phyloP scores from a whole-genome alignment of 192 early-diverging fungal species.

The Cetraspora pellucida region DNA sequence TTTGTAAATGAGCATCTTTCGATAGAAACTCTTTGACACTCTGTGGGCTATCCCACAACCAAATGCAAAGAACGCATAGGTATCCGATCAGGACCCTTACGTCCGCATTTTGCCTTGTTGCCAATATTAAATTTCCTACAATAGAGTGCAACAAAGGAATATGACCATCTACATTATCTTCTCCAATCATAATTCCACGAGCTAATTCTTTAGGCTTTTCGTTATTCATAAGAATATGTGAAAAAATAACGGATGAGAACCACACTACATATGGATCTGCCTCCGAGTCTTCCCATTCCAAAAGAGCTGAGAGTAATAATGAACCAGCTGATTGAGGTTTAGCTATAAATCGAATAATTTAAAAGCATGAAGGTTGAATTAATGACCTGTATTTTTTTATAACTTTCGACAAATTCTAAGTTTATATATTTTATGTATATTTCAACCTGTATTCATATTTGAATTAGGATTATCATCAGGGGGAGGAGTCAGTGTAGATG shows the following conservation, averaged over 20 bases:
- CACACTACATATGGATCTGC: slow-evolving; percentile 85
- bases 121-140: slow-evolving; percentile 70
- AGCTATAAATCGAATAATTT: slow-evolving; percentile 42
- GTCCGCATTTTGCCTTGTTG: slow-evolving; percentile 66
- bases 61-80: slow-evolving; percentile 77
- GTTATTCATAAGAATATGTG: slow-evolving; percentile 78
- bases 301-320: slow-evolving; percentile 76
- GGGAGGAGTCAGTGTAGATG: slow-evolving; percentile 81
- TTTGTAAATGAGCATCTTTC: slow-evolving; percentile 88
- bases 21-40: slow-evolving; percentile 83
- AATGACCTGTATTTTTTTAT: no score
- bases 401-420: neutral
- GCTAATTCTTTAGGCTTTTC: slow-evolving; percentile 76
- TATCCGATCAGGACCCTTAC: slow-evolving; percentile 76
- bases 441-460: slow-evolving; percentile 14
- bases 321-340: slow-evolving; percentile 86
- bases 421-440: neutral
- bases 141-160: slow-evolving; percentile 89
- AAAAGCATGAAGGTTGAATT: neutral
- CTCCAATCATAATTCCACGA: slow-evolving; percentile 68
- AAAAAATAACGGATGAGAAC: slow-evolving; percentile 86
- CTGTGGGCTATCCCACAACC: slow-evolving; percentile 82
- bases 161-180: slow-evolving; percentile 63
- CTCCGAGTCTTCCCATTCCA: slow-evolving; percentile 70
- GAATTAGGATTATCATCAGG: slow-evolving; percentile 72